Evolutionary conservation across 1,139 yeast species (phyloP), one percentile per base, ranked within the genome.

Genomic region (Scheffersomyces illinoinensis): DNA sequence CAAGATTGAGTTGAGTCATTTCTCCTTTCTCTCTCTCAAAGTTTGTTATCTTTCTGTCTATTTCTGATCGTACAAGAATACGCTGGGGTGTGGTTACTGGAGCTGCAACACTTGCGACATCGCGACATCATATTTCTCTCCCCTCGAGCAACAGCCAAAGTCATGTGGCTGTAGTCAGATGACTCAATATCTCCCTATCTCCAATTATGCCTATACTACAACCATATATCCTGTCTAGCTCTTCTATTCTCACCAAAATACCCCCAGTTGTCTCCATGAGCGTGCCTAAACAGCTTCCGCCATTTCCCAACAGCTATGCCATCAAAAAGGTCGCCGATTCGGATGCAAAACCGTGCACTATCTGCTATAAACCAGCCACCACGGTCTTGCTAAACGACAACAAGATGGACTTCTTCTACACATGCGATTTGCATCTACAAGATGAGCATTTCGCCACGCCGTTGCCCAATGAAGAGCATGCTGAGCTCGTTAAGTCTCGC

Each of bases 291-390:
- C 56, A 52, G 7, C 56, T 57, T 50, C 68, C 72, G 2, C 83
- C 85, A 4, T 86, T 87, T 67, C 75, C 78, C 49, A 87, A 88
- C 69, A 71, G 73, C n/a, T 88, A 88, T 69, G 77, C 74, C 47
- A 70, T 79, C 14, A 76, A 91, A 54, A 76, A 76, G 56, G 96
- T 90, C 2, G 87, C 91, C 0, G 78, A 78, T 3, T 63, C 78
- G n/a, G 85, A 82, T 59, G 68, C 84, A 56, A 84, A 83, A 66
- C 79, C 93, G 0, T 90, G 97, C 66, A 68, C 76, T 53, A 77
- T 90, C 46, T 91, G 96, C 73, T 87, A 79, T 68, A 87, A 87
- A 63, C 91, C 95, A 1, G 76, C 91, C 0, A 64, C 79, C 0
- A 78, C 84, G 0, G 96, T 90, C 2, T 73, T 90, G 48, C 80